phyloP scores from a whole-genome alignment of 2,329 filamentous ascomycete species.

The Talaromyces sp. region DNA sequence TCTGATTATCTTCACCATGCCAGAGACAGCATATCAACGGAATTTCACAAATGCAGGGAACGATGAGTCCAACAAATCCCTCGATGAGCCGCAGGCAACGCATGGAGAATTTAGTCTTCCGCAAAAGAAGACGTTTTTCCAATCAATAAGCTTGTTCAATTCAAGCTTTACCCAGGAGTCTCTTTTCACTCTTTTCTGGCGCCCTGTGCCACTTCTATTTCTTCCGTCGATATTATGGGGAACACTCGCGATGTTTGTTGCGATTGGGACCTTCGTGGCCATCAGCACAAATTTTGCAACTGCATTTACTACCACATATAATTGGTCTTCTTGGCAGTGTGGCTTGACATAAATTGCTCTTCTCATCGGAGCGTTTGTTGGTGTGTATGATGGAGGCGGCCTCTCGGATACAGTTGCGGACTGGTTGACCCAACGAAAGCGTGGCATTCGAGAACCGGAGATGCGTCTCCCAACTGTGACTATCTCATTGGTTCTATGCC shows the following conservation, averaged over 20 bases:
- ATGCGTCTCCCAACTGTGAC: conserved; percentile 29
- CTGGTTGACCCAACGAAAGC: conserved; percentile 28
- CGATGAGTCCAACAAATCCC: background rate
- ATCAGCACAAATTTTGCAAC: conserved; percentile 5
- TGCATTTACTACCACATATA: background rate
- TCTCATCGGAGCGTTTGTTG: conserved; percentile 1
- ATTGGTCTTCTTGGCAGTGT: conserved; percentile 1
- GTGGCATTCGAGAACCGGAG: conserved; percentile 31
- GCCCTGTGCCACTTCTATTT: conserved; percentile 54
- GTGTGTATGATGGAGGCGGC: conserved; percentile 43
- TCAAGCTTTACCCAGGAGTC: background rate
- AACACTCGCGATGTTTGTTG: conserved; percentile 48
- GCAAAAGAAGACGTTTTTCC: background rate
- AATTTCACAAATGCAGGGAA: no score
- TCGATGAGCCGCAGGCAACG: background rate
- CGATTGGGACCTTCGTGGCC: conserved; percentile 5
- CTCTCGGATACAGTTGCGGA: conserved; percentile 37
- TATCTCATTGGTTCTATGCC: conserved; percentile 29
- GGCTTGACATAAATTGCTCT: background rate
- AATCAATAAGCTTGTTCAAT: conserved; percentile 1
- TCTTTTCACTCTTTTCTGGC: conserved; percentile 19
- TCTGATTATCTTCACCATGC: conserved; percentile 57
- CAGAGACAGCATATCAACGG: conserved; percentile 54
- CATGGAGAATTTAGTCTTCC: background rate
- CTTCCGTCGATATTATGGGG: conserved; percentile 61